A percentile compares a stretch with the other conserved stretches of the same genome.
Conservation (phyloP, 176 grass and related monocot species). For the Paspalum notatum region DNA sequence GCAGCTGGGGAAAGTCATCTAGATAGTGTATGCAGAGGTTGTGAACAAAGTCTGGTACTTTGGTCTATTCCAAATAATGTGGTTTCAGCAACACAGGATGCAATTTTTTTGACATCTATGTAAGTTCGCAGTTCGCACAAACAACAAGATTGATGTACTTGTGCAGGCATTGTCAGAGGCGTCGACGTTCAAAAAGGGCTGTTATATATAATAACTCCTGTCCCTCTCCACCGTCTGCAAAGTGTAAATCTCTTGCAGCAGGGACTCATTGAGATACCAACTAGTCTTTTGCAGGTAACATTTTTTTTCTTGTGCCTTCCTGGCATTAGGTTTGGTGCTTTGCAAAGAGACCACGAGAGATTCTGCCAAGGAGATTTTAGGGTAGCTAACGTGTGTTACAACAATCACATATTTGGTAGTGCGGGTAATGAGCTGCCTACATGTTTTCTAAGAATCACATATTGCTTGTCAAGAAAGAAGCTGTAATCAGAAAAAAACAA, state of each 20-base stretch:
- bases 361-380: not conserved
- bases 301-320: not conserved
- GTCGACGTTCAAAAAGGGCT: slow-evolving; percentile 66
- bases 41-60: not conserved
- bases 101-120: not conserved
- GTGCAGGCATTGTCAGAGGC: slow-evolving; percentile 81
- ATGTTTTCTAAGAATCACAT: not conserved
- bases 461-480: not conserved
- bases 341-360: too few relatives aligned
- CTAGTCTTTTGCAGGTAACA: slow-evolving; percentile 69
- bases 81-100: not conserved
- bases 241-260: slow-evolving; percentile 83
- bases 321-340: not conserved
- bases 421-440: not conserved
- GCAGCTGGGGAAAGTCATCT: not conserved
- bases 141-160: slow-evolving; percentile 4
- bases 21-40: not conserved
- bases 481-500: not conserved
- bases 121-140: not conserved
- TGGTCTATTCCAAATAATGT: not conserved
- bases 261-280: slow-evolving; percentile 88
- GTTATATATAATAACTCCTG: slow-evolving; percentile 81
- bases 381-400: not conserved
- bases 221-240: slow-evolving; percentile 62
- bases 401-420: not conserved